Conservation (phyloP, 257 asterid species). For the Verbena officinalis region DNA sequence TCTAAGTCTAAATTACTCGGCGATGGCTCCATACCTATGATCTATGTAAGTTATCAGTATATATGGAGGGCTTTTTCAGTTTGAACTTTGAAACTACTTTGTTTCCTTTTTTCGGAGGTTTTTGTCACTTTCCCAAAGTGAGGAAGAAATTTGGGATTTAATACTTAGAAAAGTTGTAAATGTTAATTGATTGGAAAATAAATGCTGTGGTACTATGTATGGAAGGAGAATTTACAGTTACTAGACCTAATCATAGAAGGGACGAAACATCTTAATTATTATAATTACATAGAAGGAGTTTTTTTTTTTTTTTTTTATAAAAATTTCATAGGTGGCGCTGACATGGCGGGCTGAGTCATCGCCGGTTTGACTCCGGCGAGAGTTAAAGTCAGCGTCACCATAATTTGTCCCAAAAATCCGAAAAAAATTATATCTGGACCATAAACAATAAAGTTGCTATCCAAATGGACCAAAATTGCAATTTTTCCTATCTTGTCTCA, state of each 20-base stretch:
- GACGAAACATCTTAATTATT: no score
- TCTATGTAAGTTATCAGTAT: no score
- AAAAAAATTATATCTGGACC: no score
- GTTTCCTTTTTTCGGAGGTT: not conserved
- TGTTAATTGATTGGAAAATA: conserved; percentile 43
- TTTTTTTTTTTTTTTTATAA: not conserved
- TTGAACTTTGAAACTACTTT: conserved; percentile 1
- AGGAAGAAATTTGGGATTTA: conserved; percentile 36
- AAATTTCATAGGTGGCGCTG: no score
- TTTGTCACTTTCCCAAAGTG: conserved; percentile 15
- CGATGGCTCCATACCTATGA: not conserved
- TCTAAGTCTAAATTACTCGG: no score
- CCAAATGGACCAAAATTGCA: conserved; percentile 16
- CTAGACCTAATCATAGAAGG: conserved; percentile 46
- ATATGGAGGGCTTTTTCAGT: conserved; percentile 28
- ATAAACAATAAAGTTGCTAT: no score
- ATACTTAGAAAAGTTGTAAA: conserved; percentile 33
- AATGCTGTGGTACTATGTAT: conserved; percentile 52
- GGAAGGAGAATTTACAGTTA: conserved; percentile 53
- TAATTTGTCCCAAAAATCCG: no score
- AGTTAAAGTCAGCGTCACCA: no score
- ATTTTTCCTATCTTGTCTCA: conserved; percentile 25
- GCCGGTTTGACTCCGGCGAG: no score
- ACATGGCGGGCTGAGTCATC: no score
- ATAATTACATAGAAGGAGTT: no score